Base-by-base conservation (phyloP, 2,329 filamentous ascomycete species). In the Aspergillus japonicus region DNA sequence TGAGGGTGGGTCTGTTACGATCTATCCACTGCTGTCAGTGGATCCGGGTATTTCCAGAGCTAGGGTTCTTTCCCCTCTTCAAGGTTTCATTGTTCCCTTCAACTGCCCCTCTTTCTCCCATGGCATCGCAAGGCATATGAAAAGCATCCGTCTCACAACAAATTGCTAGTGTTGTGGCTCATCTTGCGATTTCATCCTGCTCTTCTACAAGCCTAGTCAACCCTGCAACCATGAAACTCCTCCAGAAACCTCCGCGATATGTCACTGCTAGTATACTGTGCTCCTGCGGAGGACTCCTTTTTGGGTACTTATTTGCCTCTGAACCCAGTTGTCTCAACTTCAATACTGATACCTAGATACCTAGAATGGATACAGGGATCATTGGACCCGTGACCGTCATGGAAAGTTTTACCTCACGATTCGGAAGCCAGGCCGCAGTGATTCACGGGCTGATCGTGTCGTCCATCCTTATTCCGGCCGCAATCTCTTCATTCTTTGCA, bases 361-460 rank as follows among this genome's bases (percentile, higher is more conserved):
- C 23, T 21, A 64, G 61, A 3, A 69, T 72, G 66, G 82, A 84
- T 57, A 84, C 84, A 0, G 83, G 84, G 10, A 82, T 79, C 26
- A 85, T 87, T 55, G 85, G 86, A 1, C 82, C 85, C 4, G 80
- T 87, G 0, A 87, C 85, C 0, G 78, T 80, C 2, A 88, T 88
- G 85, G 66, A 76, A 0, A 72, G 75, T 16, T 88, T 85, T 68
- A 74, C 73, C 10, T 58, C 72, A 2, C 77, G 78, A 3, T 83
- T 87, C 50, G 84, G 84, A 1, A 65, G 68, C 5, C 75, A 84
- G 39, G 82, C 82, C 0, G 75, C 85, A 1, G 80, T 79, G 0
- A 69, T 86, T 4, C 81, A 83, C 55, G 86, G 86, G 0, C 75
- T 87, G 16, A 81, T 83, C 1, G 84, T 89, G 3, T 87, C 85